Evolutionary conservation across 768 basidiomycete genomes (phyloP), one percentile per base, ranked within the genome.

Genomic region (Serendipita sp.): DNA sequence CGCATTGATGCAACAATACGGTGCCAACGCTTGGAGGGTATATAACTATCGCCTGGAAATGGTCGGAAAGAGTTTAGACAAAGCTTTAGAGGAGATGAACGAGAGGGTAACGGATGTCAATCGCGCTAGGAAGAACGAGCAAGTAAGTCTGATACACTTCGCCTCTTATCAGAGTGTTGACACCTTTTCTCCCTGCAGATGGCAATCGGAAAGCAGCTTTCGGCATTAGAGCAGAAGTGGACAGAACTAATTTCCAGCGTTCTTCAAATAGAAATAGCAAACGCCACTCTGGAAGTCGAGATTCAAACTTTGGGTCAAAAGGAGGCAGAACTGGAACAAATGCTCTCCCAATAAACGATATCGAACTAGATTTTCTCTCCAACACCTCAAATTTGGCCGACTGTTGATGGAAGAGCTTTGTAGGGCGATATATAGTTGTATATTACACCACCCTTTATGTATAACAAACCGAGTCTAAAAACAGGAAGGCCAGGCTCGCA

Each of bases 221-320:
- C 83, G 34, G 77, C 83, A 7, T 76, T 96, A 66, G 93, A 97
- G 75, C 87, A 83, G 44, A 81, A 85, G 67, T 98, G 94, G 94
- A 94, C 91, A 23, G 90, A 93, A 74, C 78, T 97, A 54, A 85
- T 98, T 65, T 92, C 91, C 64, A 87, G 75, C 63, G 88, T 94
- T 51, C 76, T 97, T 66, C 94, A 97, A 75, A 88, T 96, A 68
- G 94, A 96, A 78, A 85, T 98, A 84, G 95, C 93, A 16, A 94
- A 92, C 72, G 80, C 85, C 46, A 91, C 91, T 32, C 74, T 96
- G 73, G 91, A 93, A 69, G 84, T 78, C 3, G 91, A 96, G 70
- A 79, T 96, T 10, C 68, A 72, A 56, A 81, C 80, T 52, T 74
- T 90, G 63, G 78, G 79, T 69, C 76, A 75, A 66, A 79, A 74